These are phyloP conservation scores for Candida endomychidarum DNA, from an alignment of 805 yeast genomes.

Conservation along the genomic window DNA sequence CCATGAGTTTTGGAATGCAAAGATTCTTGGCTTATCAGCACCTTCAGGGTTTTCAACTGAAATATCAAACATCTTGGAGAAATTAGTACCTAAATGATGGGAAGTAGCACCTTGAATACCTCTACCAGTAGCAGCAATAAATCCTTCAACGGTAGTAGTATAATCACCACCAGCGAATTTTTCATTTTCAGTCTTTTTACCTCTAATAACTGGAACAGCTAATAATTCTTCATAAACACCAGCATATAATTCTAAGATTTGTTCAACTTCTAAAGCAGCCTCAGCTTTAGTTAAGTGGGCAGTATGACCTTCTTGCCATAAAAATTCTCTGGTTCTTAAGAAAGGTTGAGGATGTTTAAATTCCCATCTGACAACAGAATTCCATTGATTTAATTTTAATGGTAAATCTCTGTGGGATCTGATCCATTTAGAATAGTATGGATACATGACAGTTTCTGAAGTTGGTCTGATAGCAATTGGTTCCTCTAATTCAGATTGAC, in stretches of 20 bases:
- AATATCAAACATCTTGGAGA: conserved; percentile 97
- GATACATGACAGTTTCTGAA: conserved; percentile 99
- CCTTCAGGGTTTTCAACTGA: conserved; percentile 95
- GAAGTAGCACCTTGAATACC: conserved; percentile 99
- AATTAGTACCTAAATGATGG: conserved; percentile 96
- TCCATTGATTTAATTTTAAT: conserved; percentile 96
- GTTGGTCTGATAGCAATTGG: conserved; percentile 99
- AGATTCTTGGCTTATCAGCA: conserved; percentile 77
- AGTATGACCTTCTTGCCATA: conserved; percentile 99
- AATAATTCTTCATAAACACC: conserved; percentile 84
- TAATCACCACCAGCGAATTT: conserved; percentile 97
- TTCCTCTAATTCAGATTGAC: conserved; percentile 90
- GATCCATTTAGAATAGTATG: conserved; percentile 98
- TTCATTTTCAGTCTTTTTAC: conserved; percentile 95
- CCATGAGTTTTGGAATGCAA: conserved; percentile 98
- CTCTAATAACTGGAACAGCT: conserved; percentile 97
- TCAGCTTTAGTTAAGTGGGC: conserved; percentile 85
- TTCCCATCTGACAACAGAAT: conserved; percentile 99
- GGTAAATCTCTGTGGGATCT: conserved; percentile 98
- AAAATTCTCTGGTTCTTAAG: conserved; percentile 95
- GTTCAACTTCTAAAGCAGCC: conserved; percentile 79
- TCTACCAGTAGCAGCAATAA: conserved; percentile 97
- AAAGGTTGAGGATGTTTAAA: conserved; percentile 99
- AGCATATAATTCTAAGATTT: conserved; percentile 83
- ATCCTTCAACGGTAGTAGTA: conserved; percentile 96